These are phyloP conservation scores for Lasiodiplodia hormozganensis DNA, from an alignment of 2,329 filamentous ascomycete species.

Conservation along the genomic window DNA sequence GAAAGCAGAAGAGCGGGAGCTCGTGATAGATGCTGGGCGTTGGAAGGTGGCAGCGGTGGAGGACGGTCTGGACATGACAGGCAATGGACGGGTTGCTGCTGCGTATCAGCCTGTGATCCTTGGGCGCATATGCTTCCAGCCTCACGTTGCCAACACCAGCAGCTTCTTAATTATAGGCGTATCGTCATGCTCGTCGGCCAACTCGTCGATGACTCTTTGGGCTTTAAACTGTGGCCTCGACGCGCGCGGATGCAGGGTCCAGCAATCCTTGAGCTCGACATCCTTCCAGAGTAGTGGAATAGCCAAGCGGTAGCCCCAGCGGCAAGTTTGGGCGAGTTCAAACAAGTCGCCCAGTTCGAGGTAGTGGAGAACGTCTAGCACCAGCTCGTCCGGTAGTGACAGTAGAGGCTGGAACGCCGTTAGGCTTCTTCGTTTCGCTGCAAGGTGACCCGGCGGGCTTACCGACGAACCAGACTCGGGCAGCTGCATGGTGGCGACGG, in stretches of 20 bases:
- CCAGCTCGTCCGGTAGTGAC: slow-evolving; percentile 49
- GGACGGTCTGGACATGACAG: slow-evolving; percentile 51
- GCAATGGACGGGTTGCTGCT: slow-evolving; percentile 50
- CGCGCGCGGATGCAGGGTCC: slow-evolving; percentile 38
- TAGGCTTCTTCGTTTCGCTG: background rate
- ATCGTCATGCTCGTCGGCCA: slow-evolving; percentile 48
- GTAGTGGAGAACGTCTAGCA: slow-evolving; percentile 48
- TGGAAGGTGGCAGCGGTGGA: slow-evolving; percentile 55
- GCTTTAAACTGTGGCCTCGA: slow-evolving; percentile 29
- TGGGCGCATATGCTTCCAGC: background rate
- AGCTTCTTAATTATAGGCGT: slow-evolving; percentile 53
- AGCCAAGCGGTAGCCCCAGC: slow-evolving; percentile 45
- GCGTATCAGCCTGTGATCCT: slow-evolving; percentile 30
- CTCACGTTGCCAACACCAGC: slow-evolving; percentile 49
- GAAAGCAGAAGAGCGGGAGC: slow-evolving; percentile 50
- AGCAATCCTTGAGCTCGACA: slow-evolving; percentile 50
- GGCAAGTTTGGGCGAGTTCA: slow-evolving; percentile 44
- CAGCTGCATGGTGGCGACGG: slow-evolving; percentile 2
- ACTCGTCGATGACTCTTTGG: slow-evolving; percentile 3
- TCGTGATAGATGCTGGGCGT: slow-evolving; percentile 54
- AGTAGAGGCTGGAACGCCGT: slow-evolving; percentile 7
- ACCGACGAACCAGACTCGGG: slow-evolving; percentile 3
- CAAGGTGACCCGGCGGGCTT: background rate
- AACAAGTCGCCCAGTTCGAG: slow-evolving; percentile 42
- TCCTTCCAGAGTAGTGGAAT: slow-evolving; percentile 49